Conservation (phyloP, 768 basidiomycete genomes). For the Sporobolomyces roseus region DNA sequence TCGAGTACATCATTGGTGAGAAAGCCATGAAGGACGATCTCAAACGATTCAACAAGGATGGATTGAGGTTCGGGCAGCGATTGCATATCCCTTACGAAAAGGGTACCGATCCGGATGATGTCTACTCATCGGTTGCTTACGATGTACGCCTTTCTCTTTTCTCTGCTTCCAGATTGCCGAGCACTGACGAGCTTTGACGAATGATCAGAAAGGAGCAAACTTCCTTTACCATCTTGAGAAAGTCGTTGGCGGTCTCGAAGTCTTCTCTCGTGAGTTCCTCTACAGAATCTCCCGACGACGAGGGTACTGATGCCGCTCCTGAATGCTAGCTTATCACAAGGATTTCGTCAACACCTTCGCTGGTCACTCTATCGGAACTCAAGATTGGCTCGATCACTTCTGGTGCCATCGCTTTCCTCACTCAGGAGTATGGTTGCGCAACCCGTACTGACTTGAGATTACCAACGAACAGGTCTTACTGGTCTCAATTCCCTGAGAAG, state of each 20-base stretch:
- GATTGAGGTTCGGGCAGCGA: slow-evolving; percentile 21
- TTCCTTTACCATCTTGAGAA: slow-evolving; percentile 71
- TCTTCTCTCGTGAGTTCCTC: slow-evolving; percentile 31
- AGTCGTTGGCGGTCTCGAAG: slow-evolving; percentile 44
- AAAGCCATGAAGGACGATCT: slow-evolving; percentile 71
- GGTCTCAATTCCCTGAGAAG: slow-evolving; percentile 43
- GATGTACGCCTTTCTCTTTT: slow-evolving; percentile 43
- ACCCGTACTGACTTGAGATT: neutral
- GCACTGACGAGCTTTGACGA: slow-evolving; percentile 41
- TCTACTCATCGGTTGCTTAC: slow-evolving; percentile 65
- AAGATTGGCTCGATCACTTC: slow-evolving; percentile 50
- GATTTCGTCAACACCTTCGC: slow-evolving; percentile 50
- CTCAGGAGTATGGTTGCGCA: neutral
- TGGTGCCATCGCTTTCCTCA: slow-evolving; percentile 36
- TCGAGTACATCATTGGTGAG: slow-evolving; percentile 71
- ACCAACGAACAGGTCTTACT: slow-evolving; percentile 48
- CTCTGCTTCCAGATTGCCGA: too few relatives aligned
- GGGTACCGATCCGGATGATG: slow-evolving; percentile 46
- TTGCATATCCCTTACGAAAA: slow-evolving; percentile 32
- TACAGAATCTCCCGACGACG: neutral
- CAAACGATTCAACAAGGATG: slow-evolving; percentile 45
- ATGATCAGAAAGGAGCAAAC: slow-evolving; percentile 70
- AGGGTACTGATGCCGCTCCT: neutral
- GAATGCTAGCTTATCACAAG: slow-evolving; percentile 50
- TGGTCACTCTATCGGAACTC: slow-evolving; percentile 49